Base-by-base conservation (phyloP, 768 basidiomycete species). In the Mycena metata region DNA sequence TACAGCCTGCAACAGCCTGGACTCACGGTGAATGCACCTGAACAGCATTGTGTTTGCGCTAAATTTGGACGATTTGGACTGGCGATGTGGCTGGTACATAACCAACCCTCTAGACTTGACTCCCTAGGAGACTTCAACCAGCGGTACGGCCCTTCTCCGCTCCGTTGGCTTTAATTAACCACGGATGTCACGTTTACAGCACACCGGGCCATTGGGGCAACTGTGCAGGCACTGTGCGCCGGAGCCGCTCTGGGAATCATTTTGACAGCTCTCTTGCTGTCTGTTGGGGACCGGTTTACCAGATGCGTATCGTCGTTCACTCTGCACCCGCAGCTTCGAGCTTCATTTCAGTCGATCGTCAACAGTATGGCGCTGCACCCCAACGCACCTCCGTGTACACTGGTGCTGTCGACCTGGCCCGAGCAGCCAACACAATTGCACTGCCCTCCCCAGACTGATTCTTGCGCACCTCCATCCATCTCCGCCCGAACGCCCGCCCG, bases 161-260 rank as follows among this genome's bases (percentile, higher is more conserved):
- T 24, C 24, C 51, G 33, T 43, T 26, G 12, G 15, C 9, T 46
- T 45, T 21, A 46, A 2, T 33, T 42, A n/a, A 11, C 13, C 35
- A n/a, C 30, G 8, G 30, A 24, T 33, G 17, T 6, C 60, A 62
- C 9, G 23, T 62, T n/a, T 63, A 54, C 61, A 63, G 61, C 51
- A 56, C 19, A 33, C 13, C 10, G 4, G 15, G 54, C 51, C 45
- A 47, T 36, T 51, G 9, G 21, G 35, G 5, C 30, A 19, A 43
- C 15, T 64, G 39, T 5, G 50, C 30, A 33, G 33, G 30, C 54
- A 24, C 43, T 17, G 36, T 35, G 30, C 23, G 3, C 21, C 12
- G 60, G 30, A 26, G 51, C 50, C 24, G 41, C 51, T 62, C 36
- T 47, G 26, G 5, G 36, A 35, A 39, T 50, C 46, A 19, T 35